Conservation (phyloP, 495 filamentous ascomycete species). For the Aspergillus sclerotiicarbonarius region DNA sequence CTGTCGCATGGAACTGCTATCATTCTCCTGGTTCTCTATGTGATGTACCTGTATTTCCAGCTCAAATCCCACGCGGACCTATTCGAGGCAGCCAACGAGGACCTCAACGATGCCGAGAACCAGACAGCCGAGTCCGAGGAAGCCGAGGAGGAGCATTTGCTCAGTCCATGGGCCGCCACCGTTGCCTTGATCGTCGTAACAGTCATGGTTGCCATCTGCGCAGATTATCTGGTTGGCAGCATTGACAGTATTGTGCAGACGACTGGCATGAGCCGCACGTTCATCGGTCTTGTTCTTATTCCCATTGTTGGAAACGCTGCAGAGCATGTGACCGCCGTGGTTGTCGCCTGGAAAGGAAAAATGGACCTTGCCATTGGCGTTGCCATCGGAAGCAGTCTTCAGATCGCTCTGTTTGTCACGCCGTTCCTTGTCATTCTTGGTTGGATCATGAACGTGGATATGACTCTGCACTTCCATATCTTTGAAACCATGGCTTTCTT, state of each 20-base stretch:
- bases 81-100: constrained; percentile 65
- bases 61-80: constrained; percentile 75
- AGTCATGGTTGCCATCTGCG: constrained; percentile 81
- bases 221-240: constrained; percentile 89
- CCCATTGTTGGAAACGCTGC: constrained; percentile 98
- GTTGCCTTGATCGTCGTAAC: constrained; percentile 74
- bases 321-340: constrained; percentile 92
- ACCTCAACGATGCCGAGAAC: constrained; percentile 29
- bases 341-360: constrained; percentile 91
- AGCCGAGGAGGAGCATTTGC: constrained; percentile 57
- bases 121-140: constrained; percentile 30
- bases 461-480: constrained; percentile 89
- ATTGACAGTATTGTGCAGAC: constrained; percentile 85
- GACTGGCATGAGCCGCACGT: constrained; percentile 88
- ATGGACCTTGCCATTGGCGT: constrained; percentile 97
- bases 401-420: constrained; percentile 92
- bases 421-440: constrained; percentile 88
- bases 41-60: constrained; percentile 89
- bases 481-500: constrained; percentile 97
- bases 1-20: constrained; percentile 89
- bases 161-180: constrained; percentile 69
- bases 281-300: constrained; percentile 92
- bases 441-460: constrained; percentile 79
- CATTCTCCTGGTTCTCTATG: constrained; percentile 84
- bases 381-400: constrained; percentile 88